Percentiles rank a stretch among this genome's conserved stretches.
Conservation (phyloP, 2,329 filamentous ascomycete genomes). For the Aspergillus sp. region DNA sequence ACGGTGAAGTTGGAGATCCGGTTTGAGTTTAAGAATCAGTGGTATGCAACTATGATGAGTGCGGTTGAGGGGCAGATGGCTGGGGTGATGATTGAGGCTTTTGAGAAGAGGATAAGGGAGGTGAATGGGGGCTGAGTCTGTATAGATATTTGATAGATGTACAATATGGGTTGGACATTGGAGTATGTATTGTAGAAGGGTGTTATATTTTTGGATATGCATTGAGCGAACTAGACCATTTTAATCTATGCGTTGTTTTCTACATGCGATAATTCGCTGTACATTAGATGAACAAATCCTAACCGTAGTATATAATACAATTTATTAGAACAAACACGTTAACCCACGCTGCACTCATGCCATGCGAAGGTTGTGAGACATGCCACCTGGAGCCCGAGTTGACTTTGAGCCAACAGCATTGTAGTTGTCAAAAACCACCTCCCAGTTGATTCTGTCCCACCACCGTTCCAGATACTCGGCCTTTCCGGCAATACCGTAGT, state of each 20-base stretch:
- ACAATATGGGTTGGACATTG: not conserved
- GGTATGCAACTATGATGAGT: conserved; percentile 79
- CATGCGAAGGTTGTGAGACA: conserved; percentile 27
- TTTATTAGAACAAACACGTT: conserved; percentile 20
- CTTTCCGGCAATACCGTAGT: conserved; percentile 79
- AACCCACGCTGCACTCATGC: conserved; percentile 8
- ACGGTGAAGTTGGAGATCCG: conserved; percentile 74
- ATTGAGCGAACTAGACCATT: conserved; percentile 22
- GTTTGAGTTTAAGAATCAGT: conserved; percentile 84
- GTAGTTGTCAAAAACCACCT: conserved; percentile 59
- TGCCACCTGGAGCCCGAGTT: conserved; percentile 19
- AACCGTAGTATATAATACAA: conserved; percentile 29
- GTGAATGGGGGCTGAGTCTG: conserved; percentile 41
- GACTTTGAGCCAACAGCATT: conserved; percentile 31
- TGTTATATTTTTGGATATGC: not conserved
- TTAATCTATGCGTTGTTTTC: conserved; percentile 7
- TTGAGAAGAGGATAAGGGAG: conserved; percentile 74
- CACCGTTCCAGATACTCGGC: conserved; percentile 71
- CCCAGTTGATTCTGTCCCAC: conserved; percentile 90
- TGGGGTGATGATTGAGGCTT: conserved; percentile 86
- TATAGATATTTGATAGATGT: not conserved
- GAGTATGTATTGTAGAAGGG: not conserved
- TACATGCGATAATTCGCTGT: conserved; percentile 20
- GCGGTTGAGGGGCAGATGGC: conserved; percentile 83
- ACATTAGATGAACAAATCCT: conserved; percentile 17